Evolutionary conservation across 225 moss, liverwort and hornwort genomes (phyloP).

Genomic region (Lunularia cruciata): DNA sequence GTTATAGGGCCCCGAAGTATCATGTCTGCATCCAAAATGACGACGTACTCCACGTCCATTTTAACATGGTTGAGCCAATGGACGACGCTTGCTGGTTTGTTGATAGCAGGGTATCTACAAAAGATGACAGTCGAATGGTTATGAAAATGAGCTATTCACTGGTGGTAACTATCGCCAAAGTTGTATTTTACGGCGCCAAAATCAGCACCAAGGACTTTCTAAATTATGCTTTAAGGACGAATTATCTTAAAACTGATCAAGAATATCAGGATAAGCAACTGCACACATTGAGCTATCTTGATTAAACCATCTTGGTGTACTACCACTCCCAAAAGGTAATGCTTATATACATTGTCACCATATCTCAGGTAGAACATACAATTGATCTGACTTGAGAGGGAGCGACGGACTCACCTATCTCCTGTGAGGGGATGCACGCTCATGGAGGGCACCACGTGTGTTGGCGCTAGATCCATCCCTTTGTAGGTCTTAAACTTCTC

Average conservation of each 20-base stretch:
- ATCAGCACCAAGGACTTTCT: too few relatives aligned
- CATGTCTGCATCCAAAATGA: conserved; percentile 97
- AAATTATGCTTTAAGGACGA: too few relatives aligned
- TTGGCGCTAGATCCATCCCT: conserved; percentile 49
- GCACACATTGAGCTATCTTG: too few relatives aligned
- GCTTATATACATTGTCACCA: too few relatives aligned
- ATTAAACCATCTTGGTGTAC: too few relatives aligned
- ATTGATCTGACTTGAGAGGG: not conserved
- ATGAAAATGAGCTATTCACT: too few relatives aligned
- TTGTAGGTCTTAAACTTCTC: conserved; percentile 43
- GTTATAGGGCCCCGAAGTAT: conserved; percentile 74
- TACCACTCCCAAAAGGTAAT: too few relatives aligned
- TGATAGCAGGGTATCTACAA: conserved; percentile 93
- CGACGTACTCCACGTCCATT: conserved; percentile 80
- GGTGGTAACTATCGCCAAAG: too few relatives aligned
- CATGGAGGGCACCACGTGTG: conserved; percentile 58
- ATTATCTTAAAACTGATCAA: too few relatives aligned
- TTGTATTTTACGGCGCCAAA: too few relatives aligned
- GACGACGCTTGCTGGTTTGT: conserved; percentile 92
- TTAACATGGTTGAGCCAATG: conserved; percentile 96
- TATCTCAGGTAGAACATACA: too few relatives aligned
- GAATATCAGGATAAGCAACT: too few relatives aligned
- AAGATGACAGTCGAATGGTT: not conserved
- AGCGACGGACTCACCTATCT: conserved; percentile 34
- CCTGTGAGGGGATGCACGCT: conserved; percentile 57